Evolutionary conservation across 169 alveolate genomes (phyloP).

Genomic region (Cystoisospora suis): DNA sequence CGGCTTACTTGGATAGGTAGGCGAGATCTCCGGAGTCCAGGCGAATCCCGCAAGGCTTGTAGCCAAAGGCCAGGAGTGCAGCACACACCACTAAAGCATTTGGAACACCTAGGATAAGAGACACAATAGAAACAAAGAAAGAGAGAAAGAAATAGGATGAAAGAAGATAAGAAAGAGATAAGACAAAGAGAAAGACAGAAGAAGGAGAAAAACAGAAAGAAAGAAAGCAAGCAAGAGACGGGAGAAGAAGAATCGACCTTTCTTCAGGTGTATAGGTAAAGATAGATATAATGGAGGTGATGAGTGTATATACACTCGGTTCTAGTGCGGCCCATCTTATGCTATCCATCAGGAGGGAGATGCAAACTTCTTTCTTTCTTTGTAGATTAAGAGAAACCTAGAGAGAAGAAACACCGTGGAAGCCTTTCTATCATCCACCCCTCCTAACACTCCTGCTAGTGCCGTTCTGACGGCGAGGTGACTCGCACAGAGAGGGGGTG

Average conservation of each 20-base stretch:
- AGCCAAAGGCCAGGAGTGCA: constrained; percentile 78
- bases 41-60: constrained; percentile 86
- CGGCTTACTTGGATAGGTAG: constrained; percentile 64
- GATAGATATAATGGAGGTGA: too few relatives aligned
- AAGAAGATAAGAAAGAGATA: background rate
- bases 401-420: too few relatives aligned
- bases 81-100: constrained; percentile 85
- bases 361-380: too few relatives aligned
- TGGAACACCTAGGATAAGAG: constrained; percentile 78
- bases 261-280: too few relatives aligned
- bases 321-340: too few relatives aligned
- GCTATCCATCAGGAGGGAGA: too few relatives aligned
- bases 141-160: background rate
- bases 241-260: background rate
- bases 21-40: constrained; percentile 91
- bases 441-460: too few relatives aligned
- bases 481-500: too few relatives aligned
- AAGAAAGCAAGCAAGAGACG: background rate
- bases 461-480: too few relatives aligned
- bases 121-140: constrained; percentile 40
- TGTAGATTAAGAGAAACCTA: too few relatives aligned
- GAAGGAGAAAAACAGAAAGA: background rate
- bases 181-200: background rate
- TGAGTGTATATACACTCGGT: too few relatives aligned
- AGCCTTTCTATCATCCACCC: too few relatives aligned